phyloP scores from a whole-genome alignment of 371 early-diverging fungal species.

The Mortierella sp. region DNA sequence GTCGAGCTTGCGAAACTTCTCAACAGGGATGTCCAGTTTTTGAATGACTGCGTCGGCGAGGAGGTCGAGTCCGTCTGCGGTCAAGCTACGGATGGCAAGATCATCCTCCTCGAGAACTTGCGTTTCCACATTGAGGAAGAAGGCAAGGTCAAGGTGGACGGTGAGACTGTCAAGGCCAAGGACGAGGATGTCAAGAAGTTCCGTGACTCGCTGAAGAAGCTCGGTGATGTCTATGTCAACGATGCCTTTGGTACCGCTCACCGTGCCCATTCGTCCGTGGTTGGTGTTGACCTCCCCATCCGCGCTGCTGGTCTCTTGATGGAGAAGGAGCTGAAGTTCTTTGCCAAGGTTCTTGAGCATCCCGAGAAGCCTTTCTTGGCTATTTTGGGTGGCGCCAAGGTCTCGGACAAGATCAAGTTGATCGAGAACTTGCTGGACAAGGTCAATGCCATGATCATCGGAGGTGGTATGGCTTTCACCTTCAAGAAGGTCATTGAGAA shows the following conservation, averaged over 20 bases:
- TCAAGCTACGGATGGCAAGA: slow-evolving; percentile 80
- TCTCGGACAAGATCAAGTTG: slow-evolving; percentile 98
- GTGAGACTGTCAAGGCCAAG: slow-evolving; percentile 87
- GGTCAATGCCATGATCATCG: slow-evolving; percentile 91
- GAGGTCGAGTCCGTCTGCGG: slow-evolving; percentile 88
- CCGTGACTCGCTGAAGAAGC: slow-evolving; percentile 90
- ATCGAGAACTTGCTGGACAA: slow-evolving; percentile 96
- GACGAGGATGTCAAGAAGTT: slow-evolving; percentile 84
- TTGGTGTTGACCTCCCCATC: slow-evolving; percentile 91
- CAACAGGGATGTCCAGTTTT: slow-evolving; percentile 87
- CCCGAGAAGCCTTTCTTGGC: slow-evolving; percentile 97
- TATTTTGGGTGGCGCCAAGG: slow-evolving; percentile 99
- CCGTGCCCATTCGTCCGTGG: slow-evolving; percentile 97
- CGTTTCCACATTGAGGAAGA: slow-evolving; percentile 99
- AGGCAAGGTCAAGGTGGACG: slow-evolving; percentile 91
- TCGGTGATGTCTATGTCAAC: slow-evolving; percentile 98
- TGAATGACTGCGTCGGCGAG: slow-evolving; percentile 93
- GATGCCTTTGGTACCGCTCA: slow-evolving; percentile 99
- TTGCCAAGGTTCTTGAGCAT: slow-evolving; percentile 93
- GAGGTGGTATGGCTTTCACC: slow-evolving; percentile 98
- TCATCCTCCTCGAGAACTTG: slow-evolving; percentile 97
- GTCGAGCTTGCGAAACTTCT: slow-evolving; percentile 88
- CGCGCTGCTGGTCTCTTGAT: slow-evolving; percentile 97
- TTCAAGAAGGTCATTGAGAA: slow-evolving; percentile 92
- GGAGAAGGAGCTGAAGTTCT: slow-evolving; percentile 99